phyloP scores from a whole-genome alignment of 2,329 filamentous ascomycete genomes.

The Niveomyces coronatus region DNA sequence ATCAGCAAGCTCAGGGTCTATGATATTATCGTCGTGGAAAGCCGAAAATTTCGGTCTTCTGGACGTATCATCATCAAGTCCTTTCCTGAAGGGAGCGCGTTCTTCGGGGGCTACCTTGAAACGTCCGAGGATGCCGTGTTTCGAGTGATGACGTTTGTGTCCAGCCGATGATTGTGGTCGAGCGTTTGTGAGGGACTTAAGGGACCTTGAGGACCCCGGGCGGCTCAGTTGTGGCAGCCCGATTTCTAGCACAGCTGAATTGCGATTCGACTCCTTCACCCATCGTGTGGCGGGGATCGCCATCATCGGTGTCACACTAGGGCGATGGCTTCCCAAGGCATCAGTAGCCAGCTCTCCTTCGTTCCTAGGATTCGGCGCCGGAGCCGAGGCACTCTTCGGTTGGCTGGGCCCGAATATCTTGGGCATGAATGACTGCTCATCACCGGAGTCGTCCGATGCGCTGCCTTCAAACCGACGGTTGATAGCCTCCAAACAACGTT shows the following conservation, averaged over 20 bases:
- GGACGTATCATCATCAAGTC: slow-evolving; percentile 53
- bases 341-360: slow-evolving; percentile 25
- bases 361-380: slow-evolving; percentile 26
- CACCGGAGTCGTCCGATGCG: slow-evolving; percentile 74
- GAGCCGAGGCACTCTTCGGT: slow-evolving; percentile 28
- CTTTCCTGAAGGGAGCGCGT: slow-evolving; percentile 76
- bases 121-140: slow-evolving; percentile 70
- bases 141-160: slow-evolving; percentile 80
- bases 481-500: slow-evolving; percentile 84
- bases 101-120: slow-evolving; percentile 67
- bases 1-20: slow-evolving; percentile 87
- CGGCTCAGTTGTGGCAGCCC: slow-evolving; percentile 72
- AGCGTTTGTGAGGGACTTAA: slow-evolving; percentile 60
- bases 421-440: slow-evolving; percentile 60
- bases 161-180: slow-evolving; percentile 63
- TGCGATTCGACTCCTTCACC: slow-evolving; percentile 68
- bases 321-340: slow-evolving; percentile 32
- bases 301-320: slow-evolving; percentile 60
- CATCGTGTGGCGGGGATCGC: slow-evolving; percentile 55
- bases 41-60: slow-evolving; percentile 64
- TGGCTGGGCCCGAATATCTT: slow-evolving; percentile 49
- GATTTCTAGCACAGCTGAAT: slow-evolving; percentile 83
- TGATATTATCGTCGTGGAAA: slow-evolving; percentile 98
- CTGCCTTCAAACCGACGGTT: slow-evolving; percentile 83
- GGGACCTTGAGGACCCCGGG: slow-evolving; percentile 87